Evolutionary conservation across 2,329 filamentous ascomycete species (phyloP), one percentile per base, ranked within the genome.

Genomic region (Aaosphaeria pasadenensis): DNA sequence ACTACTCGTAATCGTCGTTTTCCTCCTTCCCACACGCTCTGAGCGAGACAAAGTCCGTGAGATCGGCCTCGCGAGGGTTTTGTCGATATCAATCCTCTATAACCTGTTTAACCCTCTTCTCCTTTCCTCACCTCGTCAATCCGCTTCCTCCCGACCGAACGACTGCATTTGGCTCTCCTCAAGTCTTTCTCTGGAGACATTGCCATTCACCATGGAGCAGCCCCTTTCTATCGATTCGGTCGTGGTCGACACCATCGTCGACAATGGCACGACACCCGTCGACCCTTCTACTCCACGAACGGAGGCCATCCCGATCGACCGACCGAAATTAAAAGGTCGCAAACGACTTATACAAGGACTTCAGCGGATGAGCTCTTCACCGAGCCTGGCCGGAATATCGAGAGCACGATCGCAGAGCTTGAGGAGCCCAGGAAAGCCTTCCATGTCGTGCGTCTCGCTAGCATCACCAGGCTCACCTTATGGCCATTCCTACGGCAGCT

Each of bases 281-380:
- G 52, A 53, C 6, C 47, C 54, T 3, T 53, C 54, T 4, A 48
- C 53, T 6, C 56, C 61, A 39, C 51, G 54, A 9, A 59, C 47
- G 32, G 64, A 68, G 30, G 55, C 64, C 30, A 63, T 64, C 7
- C 57, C 55, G 7, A 63, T 64, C 44, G 59, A 64, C 30, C 56
- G 51, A 44, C 76, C 74, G 29, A 89, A 86, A 70, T 75, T 81
- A 48, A 90, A 85, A 66, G 81, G 83, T 45, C 82, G 87, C 42
- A 83, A 85, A 59, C 83, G 85, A 50, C 71, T 95, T 32, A 75
- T 95, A 13, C 84, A 85, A 53, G 83, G 85, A 31, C 78, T 95
- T 43, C 86, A 92, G 53, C 85, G 89, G 49, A 92, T 95, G 62
- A 86, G 88, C 7, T 95, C 90, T 0, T 89, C 86, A 5, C 85